Evolutionary conservation across 2,329 filamentous ascomycete genomes (phyloP), one percentile per base, ranked within the genome.

Genomic region (Hypocrella siamensis): DNA sequence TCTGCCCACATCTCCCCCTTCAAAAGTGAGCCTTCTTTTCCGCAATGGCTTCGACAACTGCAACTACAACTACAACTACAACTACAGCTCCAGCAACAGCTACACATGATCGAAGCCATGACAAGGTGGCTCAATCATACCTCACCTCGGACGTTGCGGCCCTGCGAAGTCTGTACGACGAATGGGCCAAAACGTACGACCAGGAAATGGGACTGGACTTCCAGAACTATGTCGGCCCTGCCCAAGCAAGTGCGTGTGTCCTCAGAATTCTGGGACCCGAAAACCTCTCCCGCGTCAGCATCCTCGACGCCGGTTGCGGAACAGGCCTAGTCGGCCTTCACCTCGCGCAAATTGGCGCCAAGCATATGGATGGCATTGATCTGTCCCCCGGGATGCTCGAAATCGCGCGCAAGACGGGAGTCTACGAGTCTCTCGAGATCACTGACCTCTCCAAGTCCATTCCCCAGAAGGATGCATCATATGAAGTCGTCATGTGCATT

Each of bases 231-330:
- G 31, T 63, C 46, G 48, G 61, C 42, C 62, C 62, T 45, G 28
- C 42, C 31, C 34, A 52, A 31, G 44, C 57, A 33, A 35, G 54
- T 44, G 43, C 53, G 44, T 32, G 53, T 39, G 39, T 60, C 35
- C 40, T 53, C 42, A 26, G 51, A 27, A 34, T 31, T 36, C 38
- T 53, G 14, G 45, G 42, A 47, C 19, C 40, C 25, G 40, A 41
- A 6, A 36, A 38, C 19, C 39, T 48, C 29, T 38, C 38, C 31
- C 37, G 39, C n/a, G 36, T 40, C 19, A 36, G 42, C 35, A 60
- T 70, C 34, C 54, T 68, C 0, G 67, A 71, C 36, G 65, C 65
- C 16, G 67, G 67, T n/a, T 70, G 66, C 35, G 67, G 67, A 4
- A 70, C 65, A 1, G 67, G 67, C 1, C 56, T 68, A 7, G 65